Evolutionary conservation across 2,329 filamentous ascomycete genomes (phyloP).

Genomic region (Aspergillus arachidicola): DNA sequence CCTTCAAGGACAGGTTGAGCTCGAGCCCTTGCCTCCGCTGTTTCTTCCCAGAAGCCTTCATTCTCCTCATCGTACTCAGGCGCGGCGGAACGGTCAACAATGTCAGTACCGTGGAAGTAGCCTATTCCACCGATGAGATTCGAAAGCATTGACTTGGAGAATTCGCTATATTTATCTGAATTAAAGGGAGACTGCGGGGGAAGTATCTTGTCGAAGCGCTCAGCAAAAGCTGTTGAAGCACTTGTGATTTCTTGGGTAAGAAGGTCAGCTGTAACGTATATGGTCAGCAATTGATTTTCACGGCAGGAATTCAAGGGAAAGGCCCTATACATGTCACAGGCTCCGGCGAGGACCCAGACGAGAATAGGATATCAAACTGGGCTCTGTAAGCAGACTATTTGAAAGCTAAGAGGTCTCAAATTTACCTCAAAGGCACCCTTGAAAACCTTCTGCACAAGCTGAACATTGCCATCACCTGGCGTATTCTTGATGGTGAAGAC

Average conservation of each 20-base stretch:
- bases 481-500: constrained; percentile 76
- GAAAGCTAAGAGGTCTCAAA: not conserved
- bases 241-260: constrained; percentile 70
- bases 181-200: constrained; percentile 75
- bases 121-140: constrained; percentile 93
- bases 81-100: constrained; percentile 91
- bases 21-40: constrained; percentile 74
- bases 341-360: constrained; percentile 68
- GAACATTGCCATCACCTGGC: constrained; percentile 68
- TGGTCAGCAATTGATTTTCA: not conserved
- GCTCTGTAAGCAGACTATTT: constrained; percentile 13
- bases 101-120: constrained; percentile 86
- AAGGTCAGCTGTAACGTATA: constrained; percentile 52
- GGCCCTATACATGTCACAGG: constrained; percentile 53
- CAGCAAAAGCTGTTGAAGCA: constrained; percentile 68
- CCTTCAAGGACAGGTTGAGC: constrained; percentile 73
- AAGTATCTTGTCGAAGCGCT: constrained; percentile 74
- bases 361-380: constrained; percentile 87
- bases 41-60: constrained; percentile 93
- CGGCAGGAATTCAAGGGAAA: not conserved
- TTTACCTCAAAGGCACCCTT: constrained; percentile 75
- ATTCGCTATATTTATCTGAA: constrained; percentile 70
- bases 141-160: constrained; percentile 88
- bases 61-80: constrained; percentile 92
- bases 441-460: constrained; percentile 89